Evolutionary conservation across 2,329 filamentous ascomycete species (phyloP).

Genomic region (Fusarium acutatum): DNA sequence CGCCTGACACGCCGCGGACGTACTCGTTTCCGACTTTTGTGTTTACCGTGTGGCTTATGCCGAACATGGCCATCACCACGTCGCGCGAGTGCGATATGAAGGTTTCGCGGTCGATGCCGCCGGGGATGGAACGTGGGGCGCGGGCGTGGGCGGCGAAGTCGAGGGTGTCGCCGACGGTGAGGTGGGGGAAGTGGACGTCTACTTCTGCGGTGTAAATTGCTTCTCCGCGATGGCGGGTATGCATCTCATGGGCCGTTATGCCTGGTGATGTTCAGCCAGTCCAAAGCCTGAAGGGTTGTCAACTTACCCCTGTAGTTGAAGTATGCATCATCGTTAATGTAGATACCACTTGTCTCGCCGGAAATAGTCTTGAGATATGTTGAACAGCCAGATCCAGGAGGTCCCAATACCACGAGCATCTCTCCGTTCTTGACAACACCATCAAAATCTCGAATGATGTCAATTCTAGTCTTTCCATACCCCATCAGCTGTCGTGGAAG

Average conservation of each 20-base stretch:
- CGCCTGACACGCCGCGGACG: constrained; percentile 64
- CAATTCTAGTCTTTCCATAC: constrained; percentile 62
- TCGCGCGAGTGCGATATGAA: constrained; percentile 70
- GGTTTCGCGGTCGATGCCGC: constrained; percentile 58
- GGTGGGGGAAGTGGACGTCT: constrained; percentile 78
- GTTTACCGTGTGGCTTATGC: constrained; percentile 73
- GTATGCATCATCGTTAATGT: constrained; percentile 71
- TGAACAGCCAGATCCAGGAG: constrained; percentile 75
- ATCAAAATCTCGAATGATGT: constrained; percentile 72
- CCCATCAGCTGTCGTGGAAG: constrained; percentile 60
- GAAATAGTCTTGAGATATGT: constrained; percentile 84
- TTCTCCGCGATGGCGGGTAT: constrained; percentile 66
- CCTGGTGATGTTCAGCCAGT: constrained; percentile 1
- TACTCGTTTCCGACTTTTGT: constrained; percentile 76
- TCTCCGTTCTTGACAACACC: constrained; percentile 73
- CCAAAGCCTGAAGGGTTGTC: fast-evolving
- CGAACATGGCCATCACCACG: constrained; percentile 76
- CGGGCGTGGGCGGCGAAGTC: constrained; percentile 76
- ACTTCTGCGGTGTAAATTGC: constrained; percentile 85
- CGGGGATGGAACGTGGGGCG: constrained; percentile 66
- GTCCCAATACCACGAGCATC: constrained; percentile 76
- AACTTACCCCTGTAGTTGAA: constrained; percentile 79
- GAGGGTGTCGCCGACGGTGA: constrained; percentile 79
- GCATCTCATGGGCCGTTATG: constrained; percentile 36
- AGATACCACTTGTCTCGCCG: constrained; percentile 81